These are phyloP conservation scores for Mortierella sp. DNA, from an alignment of 371 early-diverging fungal species.

Conservation along the genomic window DNA sequence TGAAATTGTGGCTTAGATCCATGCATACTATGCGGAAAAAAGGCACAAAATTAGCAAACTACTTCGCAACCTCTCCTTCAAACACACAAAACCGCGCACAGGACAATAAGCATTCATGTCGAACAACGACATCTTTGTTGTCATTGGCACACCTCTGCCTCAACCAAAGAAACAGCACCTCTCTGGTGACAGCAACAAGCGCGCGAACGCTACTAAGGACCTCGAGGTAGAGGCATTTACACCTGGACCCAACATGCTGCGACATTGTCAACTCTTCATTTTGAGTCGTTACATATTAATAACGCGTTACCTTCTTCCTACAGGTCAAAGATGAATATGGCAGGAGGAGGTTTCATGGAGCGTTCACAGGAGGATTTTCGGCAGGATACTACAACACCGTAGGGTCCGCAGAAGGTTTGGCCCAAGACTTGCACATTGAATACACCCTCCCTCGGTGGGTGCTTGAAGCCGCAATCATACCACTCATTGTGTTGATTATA, in stretches of 20 bases:
- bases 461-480: neutral
- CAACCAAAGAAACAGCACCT: conserved; percentile 33
- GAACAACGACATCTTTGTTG: conserved; percentile 33
- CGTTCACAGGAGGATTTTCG: conserved; percentile 95
- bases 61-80: neutral
- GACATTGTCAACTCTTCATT: too few relatives aligned
- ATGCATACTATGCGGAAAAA: too few relatives aligned
- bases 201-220: conserved; percentile 32
- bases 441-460: too few relatives aligned
- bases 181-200: conserved; percentile 28
- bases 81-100: neutral
- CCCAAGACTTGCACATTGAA: neutral
- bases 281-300: neutral
- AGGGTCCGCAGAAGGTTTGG: conserved; percentile 93
- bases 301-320: neutral
- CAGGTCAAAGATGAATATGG: conserved; percentile 90
- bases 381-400: conserved; percentile 97
- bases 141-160: conserved; percentile 52
- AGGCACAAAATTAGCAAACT: too few relatives aligned
- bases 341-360: conserved; percentile 91
- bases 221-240: conserved; percentile 31
- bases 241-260: neutral
- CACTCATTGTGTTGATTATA: neutral
- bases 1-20: neutral
- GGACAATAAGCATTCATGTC: conserved; percentile 12